Percentiles rank a stretch among this genome's conserved stretches.
Evolutionary conservation across 2,329 filamentous ascomycete species (phyloP).

Genomic region (Fusarium sacchari): DNA sequence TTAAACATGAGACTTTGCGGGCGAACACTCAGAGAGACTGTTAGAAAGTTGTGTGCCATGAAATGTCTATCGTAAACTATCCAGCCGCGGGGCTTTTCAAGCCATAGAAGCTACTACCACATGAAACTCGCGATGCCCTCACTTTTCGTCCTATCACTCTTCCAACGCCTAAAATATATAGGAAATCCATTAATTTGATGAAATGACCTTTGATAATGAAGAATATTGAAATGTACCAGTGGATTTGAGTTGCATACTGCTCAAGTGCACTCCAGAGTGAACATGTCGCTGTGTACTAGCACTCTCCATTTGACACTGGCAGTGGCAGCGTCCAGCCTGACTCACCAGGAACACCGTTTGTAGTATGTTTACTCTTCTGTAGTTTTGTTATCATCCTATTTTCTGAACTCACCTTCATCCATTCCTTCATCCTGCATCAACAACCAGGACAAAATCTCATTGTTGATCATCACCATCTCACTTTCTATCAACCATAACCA

Average conservation of each 20-base stretch:
- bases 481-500: background rate
- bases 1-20: too few species aligned
- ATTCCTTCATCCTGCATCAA: background rate
- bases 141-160: background rate
- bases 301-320: background rate
- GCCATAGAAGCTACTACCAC: background rate
- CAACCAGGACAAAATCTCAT: background rate
- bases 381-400: fast-evolving
- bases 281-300: background rate
- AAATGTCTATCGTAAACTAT: background rate
- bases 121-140: background rate
- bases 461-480: background rate
- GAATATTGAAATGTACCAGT: background rate
- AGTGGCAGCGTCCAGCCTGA: background rate
- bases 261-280: background rate
- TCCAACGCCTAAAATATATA: too few species aligned
- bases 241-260: background rate
- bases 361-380: background rate
- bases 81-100: background rate
- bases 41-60: background rate
- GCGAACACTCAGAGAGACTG: background rate
- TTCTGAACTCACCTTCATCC: background rate
- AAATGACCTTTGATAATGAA: fast-evolving
- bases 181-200: fast-evolving
- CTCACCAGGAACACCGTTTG: background rate